These are phyloP conservation scores for Gremmenia infestans DNA, from an alignment of 2,329 filamentous ascomycete species.

Conservation along the genomic window DNA sequence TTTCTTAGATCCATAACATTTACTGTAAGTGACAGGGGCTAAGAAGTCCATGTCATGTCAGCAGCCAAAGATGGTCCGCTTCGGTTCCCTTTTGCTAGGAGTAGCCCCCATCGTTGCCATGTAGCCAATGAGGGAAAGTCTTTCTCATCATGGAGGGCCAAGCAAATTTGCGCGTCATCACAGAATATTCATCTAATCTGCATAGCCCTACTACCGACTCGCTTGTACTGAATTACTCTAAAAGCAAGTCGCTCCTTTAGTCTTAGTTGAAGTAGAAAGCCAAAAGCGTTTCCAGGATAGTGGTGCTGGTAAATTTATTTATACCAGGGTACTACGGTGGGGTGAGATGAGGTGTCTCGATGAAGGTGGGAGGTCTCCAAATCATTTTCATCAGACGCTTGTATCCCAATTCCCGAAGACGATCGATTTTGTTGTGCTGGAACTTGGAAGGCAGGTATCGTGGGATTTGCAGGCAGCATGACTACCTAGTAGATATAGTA, in stretches of 20 bases:
- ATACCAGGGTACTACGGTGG: neutral
- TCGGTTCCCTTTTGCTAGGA: too few species aligned
- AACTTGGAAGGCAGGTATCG: neutral
- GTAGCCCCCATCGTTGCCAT: neutral
- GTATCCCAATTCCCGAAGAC: neutral
- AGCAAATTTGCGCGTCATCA: constrained; percentile 8
- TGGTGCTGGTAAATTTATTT: constrained; percentile 1
- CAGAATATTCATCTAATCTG: constrained; percentile 1
- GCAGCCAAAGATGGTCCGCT: neutral
- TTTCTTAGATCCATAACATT: constrained; percentile 1
- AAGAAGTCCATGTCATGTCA: neutral
- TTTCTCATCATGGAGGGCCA: neutral
- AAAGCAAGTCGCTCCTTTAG: neutral
- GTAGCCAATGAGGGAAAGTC: neutral
- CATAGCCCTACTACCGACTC: neutral
- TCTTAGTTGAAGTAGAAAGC: constrained; percentile 11
- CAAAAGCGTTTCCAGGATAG: constrained; percentile 18
- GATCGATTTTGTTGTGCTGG: neutral
- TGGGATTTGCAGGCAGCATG: neutral
- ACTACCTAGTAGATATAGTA: neutral
- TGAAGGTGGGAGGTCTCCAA: neutral
- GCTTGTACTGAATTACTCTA: neutral
- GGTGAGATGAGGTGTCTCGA: constrained; percentile 3
- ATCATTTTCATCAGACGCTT: neutral
- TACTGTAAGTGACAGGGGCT: constrained; percentile 8